Evolutionary conservation across 2,329 filamentous ascomycete genomes (phyloP).

Genomic region (Aspergillus candidus): DNA sequence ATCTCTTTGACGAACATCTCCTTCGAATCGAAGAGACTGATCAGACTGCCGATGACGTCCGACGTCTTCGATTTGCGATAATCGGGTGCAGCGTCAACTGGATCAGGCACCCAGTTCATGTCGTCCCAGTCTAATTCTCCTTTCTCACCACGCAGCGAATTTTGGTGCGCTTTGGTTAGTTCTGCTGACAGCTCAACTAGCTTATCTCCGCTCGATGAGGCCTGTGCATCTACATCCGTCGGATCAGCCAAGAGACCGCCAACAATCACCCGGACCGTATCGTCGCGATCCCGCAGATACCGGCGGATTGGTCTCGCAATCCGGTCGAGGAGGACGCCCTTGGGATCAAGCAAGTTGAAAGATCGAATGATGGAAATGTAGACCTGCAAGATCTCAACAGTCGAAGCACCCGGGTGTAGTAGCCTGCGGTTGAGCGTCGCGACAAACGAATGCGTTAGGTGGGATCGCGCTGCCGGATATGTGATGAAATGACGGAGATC

Average conservation of each 20-base stretch:
- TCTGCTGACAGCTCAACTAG: slow-evolving; percentile 51
- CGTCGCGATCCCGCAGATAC: slow-evolving; percentile 59
- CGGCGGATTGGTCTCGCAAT: slow-evolving; percentile 58
- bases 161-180: slow-evolving; percentile 39
- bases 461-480: slow-evolving; percentile 48
- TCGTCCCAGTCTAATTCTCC: slow-evolving; percentile 84
- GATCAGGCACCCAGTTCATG: slow-evolving; percentile 88
- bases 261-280: slow-evolving; percentile 61
- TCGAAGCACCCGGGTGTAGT: slow-evolving; percentile 59
- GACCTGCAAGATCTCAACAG: slow-evolving; percentile 59
- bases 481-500: slow-evolving; percentile 55
- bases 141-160: slow-evolving; percentile 40
- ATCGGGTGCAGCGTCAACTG: slow-evolving; percentile 85
- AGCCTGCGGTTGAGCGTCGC: slow-evolving; percentile 49
- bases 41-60: slow-evolving; percentile 86
- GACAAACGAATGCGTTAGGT: slow-evolving; percentile 51
- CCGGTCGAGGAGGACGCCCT: slow-evolving; percentile 61
- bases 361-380: slow-evolving; percentile 63
- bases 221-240: slow-evolving; percentile 31
- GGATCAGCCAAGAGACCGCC: slow-evolving; percentile 56
- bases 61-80: slow-evolving; percentile 84
- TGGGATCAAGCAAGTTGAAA: slow-evolving; percentile 58
- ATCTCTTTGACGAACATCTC: slow-evolving; percentile 94
- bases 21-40: slow-evolving; percentile 79
- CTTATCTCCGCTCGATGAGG: slow-evolving; percentile 32